phyloP scores from a whole-genome alignment of 768 basidiomycete species.

The Suillus subalutaceus region DNA sequence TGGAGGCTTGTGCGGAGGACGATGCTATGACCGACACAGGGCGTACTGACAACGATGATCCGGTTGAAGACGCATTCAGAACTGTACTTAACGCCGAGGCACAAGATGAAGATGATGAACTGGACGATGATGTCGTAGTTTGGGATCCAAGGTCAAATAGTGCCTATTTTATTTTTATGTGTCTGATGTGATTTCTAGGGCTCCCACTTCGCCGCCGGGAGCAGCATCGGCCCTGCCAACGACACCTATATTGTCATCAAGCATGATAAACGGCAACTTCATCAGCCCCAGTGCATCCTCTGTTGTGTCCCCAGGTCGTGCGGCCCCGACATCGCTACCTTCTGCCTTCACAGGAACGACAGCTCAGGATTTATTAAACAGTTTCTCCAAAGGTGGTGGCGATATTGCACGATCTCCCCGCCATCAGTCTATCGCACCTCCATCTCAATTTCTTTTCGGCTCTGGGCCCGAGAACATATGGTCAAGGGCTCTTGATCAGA shows the following conservation, averaged over 20 bases:
- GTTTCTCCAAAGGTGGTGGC: slow-evolving; percentile 27
- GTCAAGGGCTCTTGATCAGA: slow-evolving; percentile 61
- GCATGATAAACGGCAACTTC: slow-evolving; percentile 13
- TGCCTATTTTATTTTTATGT: neutral
- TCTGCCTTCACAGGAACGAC: slow-evolving; percentile 46
- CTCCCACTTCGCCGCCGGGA: slow-evolving; percentile 24
- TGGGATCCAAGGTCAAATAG: slow-evolving; percentile 64
- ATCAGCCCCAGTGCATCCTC: slow-evolving; percentile 5
- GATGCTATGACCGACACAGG: slow-evolving; percentile 69
- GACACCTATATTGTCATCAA: slow-evolving; percentile 19
- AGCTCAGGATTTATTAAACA: slow-evolving; percentile 68
- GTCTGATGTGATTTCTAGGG: slow-evolving; percentile 18
- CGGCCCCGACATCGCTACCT: slow-evolving; percentile 27
- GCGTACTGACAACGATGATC: slow-evolving; percentile 77
- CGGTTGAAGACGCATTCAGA: slow-evolving; percentile 69
- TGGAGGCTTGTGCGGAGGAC: slow-evolving; percentile 46
- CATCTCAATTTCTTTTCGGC: slow-evolving; percentile 54
- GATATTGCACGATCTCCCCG: slow-evolving; percentile 21
- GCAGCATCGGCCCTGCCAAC: slow-evolving; percentile 20
- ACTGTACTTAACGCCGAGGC: slow-evolving; percentile 46
- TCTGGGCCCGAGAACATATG: slow-evolving; percentile 58
- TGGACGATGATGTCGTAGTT: slow-evolving; percentile 74
- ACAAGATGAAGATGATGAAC: slow-evolving; percentile 48
- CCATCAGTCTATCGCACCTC: slow-evolving; percentile 26
- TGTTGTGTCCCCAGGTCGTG: slow-evolving; percentile 23